Conservation (phyloP, 2,329 filamentous ascomycete genomes). For the Apiospora marii region DNA sequence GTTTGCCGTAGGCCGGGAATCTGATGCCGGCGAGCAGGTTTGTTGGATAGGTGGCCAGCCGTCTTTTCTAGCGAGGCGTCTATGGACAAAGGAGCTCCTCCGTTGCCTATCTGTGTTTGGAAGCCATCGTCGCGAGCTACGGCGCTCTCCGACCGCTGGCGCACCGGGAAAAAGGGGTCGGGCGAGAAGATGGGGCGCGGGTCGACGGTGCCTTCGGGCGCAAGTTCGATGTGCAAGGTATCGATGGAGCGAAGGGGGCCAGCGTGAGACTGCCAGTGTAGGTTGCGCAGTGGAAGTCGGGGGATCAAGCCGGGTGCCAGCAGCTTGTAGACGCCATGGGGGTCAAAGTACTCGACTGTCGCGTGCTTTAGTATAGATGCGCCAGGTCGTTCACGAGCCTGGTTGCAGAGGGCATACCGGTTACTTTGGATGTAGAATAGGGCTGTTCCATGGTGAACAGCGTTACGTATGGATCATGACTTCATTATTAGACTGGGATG, state of each 20-base stretch:
- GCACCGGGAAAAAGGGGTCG: conserved; percentile 45
- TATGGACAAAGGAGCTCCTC: conserved; percentile 42
- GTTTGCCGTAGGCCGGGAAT: conserved; percentile 93
- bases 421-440: conserved; percentile 79
- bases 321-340: conserved; percentile 84
- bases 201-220: conserved; percentile 65
- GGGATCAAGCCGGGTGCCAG: conserved; percentile 79
- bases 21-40: conserved; percentile 78
- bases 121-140: conserved; percentile 64
- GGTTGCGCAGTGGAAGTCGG: conserved; percentile 84
- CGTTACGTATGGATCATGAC: conserved; percentile 35
- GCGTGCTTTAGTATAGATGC: conserved; percentile 25
- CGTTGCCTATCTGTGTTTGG: conserved; percentile 57
- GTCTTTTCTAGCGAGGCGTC: conserved; percentile 49
- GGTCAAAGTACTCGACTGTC: conserved; percentile 94
- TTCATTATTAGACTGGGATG: conserved; percentile 40
- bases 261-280: conserved; percentile 96
- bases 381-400: not conserved
- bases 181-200: conserved; percentile 47
- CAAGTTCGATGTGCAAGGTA: conserved; percentile 87
- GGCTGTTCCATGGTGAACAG: conserved; percentile 68
- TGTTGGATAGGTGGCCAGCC: conserved; percentile 43
- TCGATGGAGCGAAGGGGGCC: conserved; percentile 93
- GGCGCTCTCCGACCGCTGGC: conserved; percentile 40
- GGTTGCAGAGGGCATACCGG: conserved; percentile 57